A percentile compares a stretch with the other conserved stretches of the same genome.
phyloP scores from a whole-genome alignment of 805 yeast genomes.

The Ogataea salicorniae region DNA sequence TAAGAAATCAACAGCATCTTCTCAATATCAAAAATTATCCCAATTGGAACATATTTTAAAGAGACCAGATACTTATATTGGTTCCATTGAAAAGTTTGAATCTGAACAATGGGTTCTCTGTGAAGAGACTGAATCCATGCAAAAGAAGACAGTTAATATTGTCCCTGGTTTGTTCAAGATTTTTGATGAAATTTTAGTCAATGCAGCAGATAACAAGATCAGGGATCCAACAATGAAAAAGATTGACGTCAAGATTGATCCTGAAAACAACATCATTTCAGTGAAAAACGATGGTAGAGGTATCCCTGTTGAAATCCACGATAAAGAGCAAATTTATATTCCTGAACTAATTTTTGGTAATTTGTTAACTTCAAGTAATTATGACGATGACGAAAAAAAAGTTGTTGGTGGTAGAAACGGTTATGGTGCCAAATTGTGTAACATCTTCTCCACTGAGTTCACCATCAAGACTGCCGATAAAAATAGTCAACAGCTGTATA shows the following conservation, averaged over 20 bases:
- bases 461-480: conserved; percentile 85
- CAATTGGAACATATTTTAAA: conserved; percentile 94
- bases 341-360: conserved; percentile 97
- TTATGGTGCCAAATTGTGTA: conserved; percentile 95
- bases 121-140: conserved; percentile 57
- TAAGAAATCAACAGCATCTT: conserved; percentile 38
- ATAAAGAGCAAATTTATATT: conserved; percentile 84
- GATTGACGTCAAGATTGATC: conserved; percentile 76
- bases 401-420: conserved; percentile 99
- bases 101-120: conserved; percentile 84
- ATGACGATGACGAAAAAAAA: conserved; percentile 91
- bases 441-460: conserved; percentile 87
- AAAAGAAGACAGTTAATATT: conserved; percentile 56
- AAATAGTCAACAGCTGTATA: conserved; percentile 53
- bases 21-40: conserved; percentile 87
- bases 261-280: conserved; percentile 66
- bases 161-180: conserved; percentile 97
- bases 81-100: conserved; percentile 81
- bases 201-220: conserved; percentile 97
- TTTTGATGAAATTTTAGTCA: conserved; percentile 93
- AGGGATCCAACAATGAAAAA: conserved; percentile 88
- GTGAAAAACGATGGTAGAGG: conserved; percentile 94
- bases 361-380: conserved; percentile 88
- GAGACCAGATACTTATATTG: conserved; percentile 97
- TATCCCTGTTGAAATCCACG: conserved; percentile 91